phyloP scores from a whole-genome alignment of 2,329 filamentous ascomycete species.

The Penicillium psychrosexuale region DNA sequence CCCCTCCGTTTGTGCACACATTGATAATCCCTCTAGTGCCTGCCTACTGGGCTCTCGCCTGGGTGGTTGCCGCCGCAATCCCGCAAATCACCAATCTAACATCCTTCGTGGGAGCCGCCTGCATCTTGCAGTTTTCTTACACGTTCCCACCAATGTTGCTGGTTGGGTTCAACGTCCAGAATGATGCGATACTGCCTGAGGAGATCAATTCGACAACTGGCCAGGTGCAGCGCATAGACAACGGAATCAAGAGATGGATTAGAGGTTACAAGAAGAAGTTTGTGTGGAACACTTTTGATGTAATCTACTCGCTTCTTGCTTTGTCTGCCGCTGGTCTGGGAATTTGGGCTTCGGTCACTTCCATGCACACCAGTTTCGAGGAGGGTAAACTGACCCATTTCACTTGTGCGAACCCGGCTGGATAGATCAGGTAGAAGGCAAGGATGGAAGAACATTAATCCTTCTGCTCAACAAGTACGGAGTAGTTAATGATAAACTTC shows the following conservation, averaged over 20 bases:
- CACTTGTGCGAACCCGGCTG: constrained; percentile 15
- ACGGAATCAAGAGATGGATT: constrained; percentile 12
- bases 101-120: constrained; percentile 29
- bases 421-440: not conserved
- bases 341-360: constrained; percentile 15
- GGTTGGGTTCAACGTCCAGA: constrained; percentile 30
- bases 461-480: no score
- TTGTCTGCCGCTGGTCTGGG: constrained; percentile 11
- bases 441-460: no score
- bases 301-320: constrained; percentile 11
- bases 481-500: no score
- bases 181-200: constrained; percentile 22
- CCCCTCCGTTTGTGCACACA: not conserved
- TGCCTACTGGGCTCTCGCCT: constrained; percentile 30
- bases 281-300: constrained; percentile 15
- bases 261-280: constrained; percentile 16
- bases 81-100: constrained; percentile 28
- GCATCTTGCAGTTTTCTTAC: constrained; percentile 31
- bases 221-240: constrained; percentile 9
- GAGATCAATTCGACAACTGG: constrained; percentile 21
- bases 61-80: constrained; percentile 27
- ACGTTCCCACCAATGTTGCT: constrained; percentile 30
- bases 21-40: constrained; percentile 10
- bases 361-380: constrained; percentile 9
- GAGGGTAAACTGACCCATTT: constrained; percentile 5